Evolutionary conservation across 2,329 filamentous ascomycete species (phyloP), one percentile per base, ranked within the genome.

Genomic region (Calonectria honghensis): DNA sequence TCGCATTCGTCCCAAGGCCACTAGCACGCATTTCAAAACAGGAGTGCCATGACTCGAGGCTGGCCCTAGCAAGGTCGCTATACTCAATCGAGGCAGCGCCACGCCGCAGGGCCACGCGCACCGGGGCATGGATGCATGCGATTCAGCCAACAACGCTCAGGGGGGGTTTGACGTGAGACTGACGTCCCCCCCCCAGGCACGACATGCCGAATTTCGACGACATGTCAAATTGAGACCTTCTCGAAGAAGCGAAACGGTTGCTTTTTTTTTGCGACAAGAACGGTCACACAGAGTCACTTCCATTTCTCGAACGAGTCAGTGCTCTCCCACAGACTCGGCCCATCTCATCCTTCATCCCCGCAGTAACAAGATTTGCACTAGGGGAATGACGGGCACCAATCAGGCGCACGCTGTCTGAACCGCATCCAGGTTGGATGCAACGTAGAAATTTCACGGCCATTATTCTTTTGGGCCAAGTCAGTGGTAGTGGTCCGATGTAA

Each of bases 361-460:
- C 45, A 48, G 45, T 24, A 48, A 24, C 45, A 48, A 48, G 45
- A 48, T 48, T 48, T 48, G 45, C 45, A 48, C 45, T 48, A 48
- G 45, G 45, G n/a, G 9, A 39, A 39, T 13, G 16, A 48, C 9
- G 45, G 45, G 45, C 45, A 48, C 45, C 45, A 48, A 48, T 48
- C 45, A 48, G 1, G n/a, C n/a, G 5, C 20, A 48, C 11, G 9
- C 20, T 13, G n/a, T 10, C 10, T 48, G n/a, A 48, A n/a, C 5
- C n/a, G 11, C n/a, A 24, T 11, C 4, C n/a, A 24, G n/a, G n/a
- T 13, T 24, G 45, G n/a, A 0, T 48, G 45, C n/a, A 24, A 48
- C 45, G 45, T 48, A 13, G 20, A 48, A 48, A 48, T 48, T 24
- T 24, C 13, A 18, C n/a, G n/a, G 18, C 45, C 45, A 13, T 24